Evolutionary conservation across 169 alveolate species (phyloP), one percentile per base, ranked within the genome.

Genomic region (Eimeria brunetti): DNA sequence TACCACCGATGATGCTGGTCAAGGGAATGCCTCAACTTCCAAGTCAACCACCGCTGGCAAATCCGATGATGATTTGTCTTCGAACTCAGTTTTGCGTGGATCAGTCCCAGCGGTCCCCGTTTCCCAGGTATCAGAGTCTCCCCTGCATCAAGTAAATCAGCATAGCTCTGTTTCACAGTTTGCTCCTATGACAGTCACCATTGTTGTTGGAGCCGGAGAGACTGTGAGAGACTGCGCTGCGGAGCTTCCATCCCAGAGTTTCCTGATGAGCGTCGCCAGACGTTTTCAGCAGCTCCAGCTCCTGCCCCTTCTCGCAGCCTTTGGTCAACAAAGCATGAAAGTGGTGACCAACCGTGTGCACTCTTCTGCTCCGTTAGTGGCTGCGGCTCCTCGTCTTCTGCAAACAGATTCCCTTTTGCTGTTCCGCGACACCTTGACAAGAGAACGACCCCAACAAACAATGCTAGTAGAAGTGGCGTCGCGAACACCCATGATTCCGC

Each of bases 231-330:
- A 86, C 64, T 86, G 92, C 92, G 62, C 81, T 33, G 92, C 41
- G 83, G 92, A 86, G 44, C 78, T 62, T 30, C 92, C 92, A 58
- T 86, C 92, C 49, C 92, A 86, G 92, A 86, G 92, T 62, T 86
- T 86, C 81, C 92, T 86, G 41, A 86, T 86, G 92, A 62, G 81
- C 22, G 78, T 86, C 60, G 80, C 92, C 62, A 69, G 92, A 41
- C 92, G 92, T 12, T 86, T 86, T 49, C 92, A 86, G 92, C 92
- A 86, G 67, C 81, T 86, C 67, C 92, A 86, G 81, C 81, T 86
- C 41, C 80, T 86, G 69, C 92, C 92, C 53, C 92, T 86, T 1
- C 81, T 86, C 4, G 92, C 73, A 18, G 92, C 92, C 62, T 86
- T 86, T 62, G 92, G 92, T 22, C 92, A 86, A 24, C 92, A 86